These are phyloP conservation scores for Saccharomyces hybrid DNA, from an alignment of 1,139 yeast genomes.

Conservation along the genomic window DNA sequence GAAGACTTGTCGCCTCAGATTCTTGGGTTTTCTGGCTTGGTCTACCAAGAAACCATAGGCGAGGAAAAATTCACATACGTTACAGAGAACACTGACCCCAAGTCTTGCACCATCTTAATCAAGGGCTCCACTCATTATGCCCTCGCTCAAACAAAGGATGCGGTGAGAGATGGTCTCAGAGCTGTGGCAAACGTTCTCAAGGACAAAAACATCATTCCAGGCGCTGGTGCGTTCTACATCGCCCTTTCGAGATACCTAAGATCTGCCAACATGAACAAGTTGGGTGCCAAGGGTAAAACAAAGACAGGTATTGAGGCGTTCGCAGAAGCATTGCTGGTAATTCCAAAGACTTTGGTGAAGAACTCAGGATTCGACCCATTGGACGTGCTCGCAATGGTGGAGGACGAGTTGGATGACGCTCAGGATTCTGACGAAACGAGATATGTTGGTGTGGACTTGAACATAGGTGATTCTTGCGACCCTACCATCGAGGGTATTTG, in stretches of 20 bases:
- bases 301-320: slow-evolving; percentile 91
- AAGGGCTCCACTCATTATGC: slow-evolving; percentile 90
- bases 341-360: slow-evolving; percentile 87
- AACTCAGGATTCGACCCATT: slow-evolving; percentile 93
- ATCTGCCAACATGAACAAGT: slow-evolving; percentile 39
- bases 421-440: slow-evolving; percentile 51
- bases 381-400: slow-evolving; percentile 82
- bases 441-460: slow-evolving; percentile 83
- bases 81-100: slow-evolving; percentile 87
- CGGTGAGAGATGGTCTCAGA: slow-evolving; percentile 93
- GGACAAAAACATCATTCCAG: slow-evolving; percentile 84
- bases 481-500: slow-evolving; percentile 92
- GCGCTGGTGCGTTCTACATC: slow-evolving; percentile 94
- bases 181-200: slow-evolving; percentile 88
- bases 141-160: slow-evolving; percentile 89
- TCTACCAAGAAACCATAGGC: slow-evolving; percentile 88
- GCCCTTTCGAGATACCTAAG: slow-evolving; percentile 67
- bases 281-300: slow-evolving; percentile 71
- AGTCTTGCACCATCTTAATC: slow-evolving; percentile 83
- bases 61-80: slow-evolving; percentile 97
- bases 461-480: slow-evolving; percentile 92
- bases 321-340: slow-evolving; percentile 80
- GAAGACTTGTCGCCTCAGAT: slow-evolving; percentile 82
- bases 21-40: slow-evolving; percentile 88
- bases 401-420: slow-evolving; percentile 62